These are phyloP conservation scores for Zea luxurians DNA, from an alignment of 176 grass and related monocot species.

Conservation along the genomic window DNA sequence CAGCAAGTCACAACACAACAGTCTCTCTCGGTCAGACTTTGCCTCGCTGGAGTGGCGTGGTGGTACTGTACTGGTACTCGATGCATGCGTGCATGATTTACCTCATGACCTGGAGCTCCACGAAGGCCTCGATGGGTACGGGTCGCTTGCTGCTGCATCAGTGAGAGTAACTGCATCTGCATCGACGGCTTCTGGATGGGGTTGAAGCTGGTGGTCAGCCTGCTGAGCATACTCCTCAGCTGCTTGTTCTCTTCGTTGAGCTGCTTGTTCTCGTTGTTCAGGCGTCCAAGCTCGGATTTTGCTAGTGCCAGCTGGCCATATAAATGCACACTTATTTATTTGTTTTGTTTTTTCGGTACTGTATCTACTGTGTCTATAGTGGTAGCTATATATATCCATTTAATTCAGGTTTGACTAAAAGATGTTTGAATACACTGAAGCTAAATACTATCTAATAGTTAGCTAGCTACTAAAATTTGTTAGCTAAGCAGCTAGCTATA, in stretches of 20 bases:
- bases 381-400: neutral
- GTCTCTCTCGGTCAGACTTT: no score
- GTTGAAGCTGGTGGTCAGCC: conserved; percentile 51
- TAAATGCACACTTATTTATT: neutral
- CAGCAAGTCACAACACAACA: no score
- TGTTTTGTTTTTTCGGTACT: neutral
- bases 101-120: conserved; percentile 22
- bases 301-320: conserved; percentile 50
- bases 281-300: conserved; percentile 54
- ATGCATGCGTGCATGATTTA: neutral
- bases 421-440: no score
- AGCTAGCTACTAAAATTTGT: no score
- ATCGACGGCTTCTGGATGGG: conserved; percentile 34
- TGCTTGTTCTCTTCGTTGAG: no score
- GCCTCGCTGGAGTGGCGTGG: no score
- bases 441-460: no score
- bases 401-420: neutral
- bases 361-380: neutral
- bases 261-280: conserved; percentile 74
- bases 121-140: neutral
- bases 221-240: conserved; percentile 27
- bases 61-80: no score
- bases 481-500: no score
- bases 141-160: conserved; percentile 55
- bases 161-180: conserved; percentile 36